phyloP scores from a whole-genome alignment of 2,329 filamentous ascomycete genomes.

The Diplocarpon rosae region DNA sequence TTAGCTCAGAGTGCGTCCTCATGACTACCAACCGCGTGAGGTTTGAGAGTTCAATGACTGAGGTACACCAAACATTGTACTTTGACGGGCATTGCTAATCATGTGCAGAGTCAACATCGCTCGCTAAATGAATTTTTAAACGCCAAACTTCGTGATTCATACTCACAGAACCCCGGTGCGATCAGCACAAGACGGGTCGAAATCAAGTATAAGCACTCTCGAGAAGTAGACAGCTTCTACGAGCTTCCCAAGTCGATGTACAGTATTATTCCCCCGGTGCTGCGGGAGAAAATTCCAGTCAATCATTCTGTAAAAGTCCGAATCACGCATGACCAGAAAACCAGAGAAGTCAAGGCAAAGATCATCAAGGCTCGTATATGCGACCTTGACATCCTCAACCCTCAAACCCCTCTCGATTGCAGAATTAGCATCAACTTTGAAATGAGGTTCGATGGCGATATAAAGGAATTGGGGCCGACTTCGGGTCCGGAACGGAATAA shows the following conservation, averaged over 20 bases:
- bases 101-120: constrained; percentile 61
- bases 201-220: constrained; percentile 71
- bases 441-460: constrained; percentile 68
- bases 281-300: constrained; percentile 48
- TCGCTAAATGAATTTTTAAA: constrained; percentile 81
- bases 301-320: constrained; percentile 53
- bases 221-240: constrained; percentile 76
- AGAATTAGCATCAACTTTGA: constrained; percentile 92
- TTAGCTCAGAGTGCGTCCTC: constrained; percentile 62
- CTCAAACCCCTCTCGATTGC: constrained; percentile 70
- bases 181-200: constrained; percentile 38
- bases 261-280: constrained; percentile 50
- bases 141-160: constrained; percentile 45
- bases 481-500: constrained; percentile 58
- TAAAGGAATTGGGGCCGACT: constrained; percentile 37
- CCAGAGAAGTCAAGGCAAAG: constrained; percentile 57
- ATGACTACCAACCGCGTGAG: constrained; percentile 47
- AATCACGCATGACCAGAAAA: constrained; percentile 67
- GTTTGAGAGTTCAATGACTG: constrained; percentile 85
- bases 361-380: constrained; percentile 87
- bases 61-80: constrained; percentile 43
- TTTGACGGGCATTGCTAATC: constrained; percentile 10
- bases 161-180: constrained; percentile 37
- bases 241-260: constrained; percentile 53
- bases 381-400: constrained; percentile 80